A percentile compares a stretch with the other conserved stretches of the same genome.
Evolutionary conservation across 2,329 filamentous ascomycete species (phyloP).

Genomic region (Aspergillus versicolor): DNA sequence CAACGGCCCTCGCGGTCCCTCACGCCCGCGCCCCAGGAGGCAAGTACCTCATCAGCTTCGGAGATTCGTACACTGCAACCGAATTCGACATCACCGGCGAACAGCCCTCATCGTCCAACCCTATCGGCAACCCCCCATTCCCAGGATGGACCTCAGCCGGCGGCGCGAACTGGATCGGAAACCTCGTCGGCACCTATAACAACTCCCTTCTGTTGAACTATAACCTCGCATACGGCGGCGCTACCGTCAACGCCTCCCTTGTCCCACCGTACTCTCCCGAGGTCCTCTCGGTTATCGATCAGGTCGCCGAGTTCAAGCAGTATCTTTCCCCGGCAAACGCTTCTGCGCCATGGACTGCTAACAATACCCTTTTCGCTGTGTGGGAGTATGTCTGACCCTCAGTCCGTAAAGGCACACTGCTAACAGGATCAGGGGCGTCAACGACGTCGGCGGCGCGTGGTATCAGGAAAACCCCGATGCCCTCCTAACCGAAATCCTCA

Average conservation of each 20-base stretch:
- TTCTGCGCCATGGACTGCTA: slow-evolving; percentile 3
- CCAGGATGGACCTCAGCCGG: slow-evolving; percentile 11
- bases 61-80: slow-evolving; percentile 13
- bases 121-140: slow-evolving; percentile 12
- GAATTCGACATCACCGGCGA: slow-evolving; percentile 9
- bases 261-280: slow-evolving; percentile 6
- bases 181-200: slow-evolving; percentile 9
- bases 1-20: not conserved
- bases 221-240: slow-evolving; percentile 12
- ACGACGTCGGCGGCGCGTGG: slow-evolving; percentile 12
- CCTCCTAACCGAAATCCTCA: slow-evolving; percentile 1
- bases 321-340: not conserved
- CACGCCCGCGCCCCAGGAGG: not conserved
- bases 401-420: too few relatives aligned
- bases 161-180: slow-evolving; percentile 12
- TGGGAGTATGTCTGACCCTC: slow-evolving; percentile 6
- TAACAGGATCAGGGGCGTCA: slow-evolving; percentile 4
- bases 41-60: slow-evolving; percentile 10
- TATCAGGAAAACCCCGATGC: slow-evolving; percentile 3
- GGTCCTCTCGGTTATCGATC: slow-evolving; percentile 10
- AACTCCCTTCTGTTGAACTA: slow-evolving; percentile 7
- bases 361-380: slow-evolving; percentile 7
- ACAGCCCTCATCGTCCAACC: slow-evolving; percentile 13
- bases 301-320: slow-evolving; percentile 8
- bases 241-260: slow-evolving; percentile 11